These are phyloP conservation scores for Durio zibethinus DNA, from an alignment of 345 rosid species.

Conservation along the genomic window DNA sequence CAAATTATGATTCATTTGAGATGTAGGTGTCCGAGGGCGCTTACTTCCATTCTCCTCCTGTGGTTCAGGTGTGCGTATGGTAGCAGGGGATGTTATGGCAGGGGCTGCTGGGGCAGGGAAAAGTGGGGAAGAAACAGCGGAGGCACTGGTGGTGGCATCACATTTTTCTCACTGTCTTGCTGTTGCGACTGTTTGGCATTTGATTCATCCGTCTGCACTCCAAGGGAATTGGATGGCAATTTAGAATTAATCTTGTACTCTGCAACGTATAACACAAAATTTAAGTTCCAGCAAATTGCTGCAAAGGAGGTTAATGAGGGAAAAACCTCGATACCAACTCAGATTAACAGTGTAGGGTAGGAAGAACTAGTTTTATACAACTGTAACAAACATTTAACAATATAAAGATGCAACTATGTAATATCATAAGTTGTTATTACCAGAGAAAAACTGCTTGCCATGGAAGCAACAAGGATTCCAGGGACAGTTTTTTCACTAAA, in stretches of 20 bases:
- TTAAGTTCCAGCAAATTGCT: not conserved
- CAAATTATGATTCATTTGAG: not conserved
- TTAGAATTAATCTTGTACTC: not conserved
- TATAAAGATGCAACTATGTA: not conserved
- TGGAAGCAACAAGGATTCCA: not conserved
- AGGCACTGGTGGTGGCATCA: not conserved
- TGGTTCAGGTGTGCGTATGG: not conserved
- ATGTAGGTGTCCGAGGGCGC: not conserved
- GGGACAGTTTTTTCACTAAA: not conserved
- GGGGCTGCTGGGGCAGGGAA: not conserved
- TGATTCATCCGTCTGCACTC: not conserved
- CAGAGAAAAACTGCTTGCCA: not conserved
- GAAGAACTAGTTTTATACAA: not conserved
- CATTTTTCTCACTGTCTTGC: not conserved
- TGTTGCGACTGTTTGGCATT: not conserved
- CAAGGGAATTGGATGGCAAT: not conserved
- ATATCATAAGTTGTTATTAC: not conserved
- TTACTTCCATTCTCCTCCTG: not conserved
- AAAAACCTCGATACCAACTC: not conserved
- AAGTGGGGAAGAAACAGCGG: too few relatives aligned
- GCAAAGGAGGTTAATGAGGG: not conserved
- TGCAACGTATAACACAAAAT: not conserved
- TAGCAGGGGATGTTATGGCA: not conserved
- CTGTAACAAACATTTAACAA: not conserved
- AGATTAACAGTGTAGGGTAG: not conserved